phyloP scores from a whole-genome alignment of 805 yeast species.

The Limtongozyma cylindracea region DNA sequence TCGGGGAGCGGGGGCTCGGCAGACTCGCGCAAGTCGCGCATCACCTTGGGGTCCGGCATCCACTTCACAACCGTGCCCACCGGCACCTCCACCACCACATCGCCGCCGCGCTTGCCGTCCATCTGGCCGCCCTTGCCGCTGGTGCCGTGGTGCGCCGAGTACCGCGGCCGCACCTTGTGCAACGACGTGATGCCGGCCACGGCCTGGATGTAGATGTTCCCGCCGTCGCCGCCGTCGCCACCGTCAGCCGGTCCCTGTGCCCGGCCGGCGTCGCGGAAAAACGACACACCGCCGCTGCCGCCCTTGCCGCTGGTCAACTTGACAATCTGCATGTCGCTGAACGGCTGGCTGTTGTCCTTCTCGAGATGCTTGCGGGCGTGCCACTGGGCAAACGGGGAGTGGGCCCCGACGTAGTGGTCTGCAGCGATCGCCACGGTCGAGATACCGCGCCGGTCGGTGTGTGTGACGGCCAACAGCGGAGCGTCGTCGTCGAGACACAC shows the following conservation, averaged over 20 bases:
- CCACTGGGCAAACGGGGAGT: constrained; percentile 1
- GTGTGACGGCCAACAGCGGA: too few relatives aligned
- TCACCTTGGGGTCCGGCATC: constrained; percentile 47
- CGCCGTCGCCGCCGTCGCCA: constrained; percentile 97
- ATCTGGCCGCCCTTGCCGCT: constrained; percentile 54
- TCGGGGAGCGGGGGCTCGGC: constrained; percentile 2
- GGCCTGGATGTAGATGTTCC: constrained; percentile 65
- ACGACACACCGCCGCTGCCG: constrained; percentile 73
- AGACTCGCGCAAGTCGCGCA: constrained; percentile 8
- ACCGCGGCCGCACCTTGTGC: constrained; percentile 39
- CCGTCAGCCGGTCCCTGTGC: constrained; percentile 93
- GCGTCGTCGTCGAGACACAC: too few relatives aligned
- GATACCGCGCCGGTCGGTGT: too few relatives aligned
- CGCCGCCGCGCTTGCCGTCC: constrained; percentile 72
- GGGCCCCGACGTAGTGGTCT: constrained; percentile 1
- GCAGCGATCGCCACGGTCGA: constrained; percentile 1
- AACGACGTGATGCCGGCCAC: constrained; percentile 45
- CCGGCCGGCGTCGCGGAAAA: constrained; percentile 64
- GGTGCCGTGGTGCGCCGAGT: constrained; percentile 48
- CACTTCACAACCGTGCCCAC: constrained; percentile 74
- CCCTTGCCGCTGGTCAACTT: constrained; percentile 59
- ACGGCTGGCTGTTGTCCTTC: constrained; percentile 14
- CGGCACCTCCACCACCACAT: constrained; percentile 65
- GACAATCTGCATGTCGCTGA: constrained; percentile 23
- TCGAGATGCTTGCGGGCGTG: constrained; percentile 11